Base-by-base conservation (phyloP, 1,139 yeast genomes). In the Schizosaccharomyces versatilis region DNA sequence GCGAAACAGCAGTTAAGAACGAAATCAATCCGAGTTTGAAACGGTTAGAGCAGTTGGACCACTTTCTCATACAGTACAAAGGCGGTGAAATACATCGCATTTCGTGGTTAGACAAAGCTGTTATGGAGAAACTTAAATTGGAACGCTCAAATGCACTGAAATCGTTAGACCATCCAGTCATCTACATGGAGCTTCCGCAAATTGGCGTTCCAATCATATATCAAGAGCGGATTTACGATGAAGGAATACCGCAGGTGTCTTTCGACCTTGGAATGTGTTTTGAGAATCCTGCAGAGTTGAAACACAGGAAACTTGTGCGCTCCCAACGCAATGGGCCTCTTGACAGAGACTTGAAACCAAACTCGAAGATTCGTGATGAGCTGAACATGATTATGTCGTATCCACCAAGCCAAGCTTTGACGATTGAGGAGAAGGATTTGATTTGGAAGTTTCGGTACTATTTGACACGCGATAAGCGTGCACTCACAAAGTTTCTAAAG, bases 401-500 rank as follows among this genome's bases (percentile, higher is more conserved):
- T 61, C 90, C 96, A 1, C 86, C 95, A 1, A 90, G 85, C 51
- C 81, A 84, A 54, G 85, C 80, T 61, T 71, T 90, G 53, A 75
- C 80, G 6, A 88, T 83, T 55, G 79, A 82, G 63, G 97, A 90
- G 61, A 86, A 84, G 69, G 86, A 86, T 60, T 68, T 86, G 62
- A 74, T 93, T 15, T 90, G 97, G 97, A 84, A 84, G 66, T 90
- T 83, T 66, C 71, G 98, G 55, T 90, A 84, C 68, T 88, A 81
- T 66, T 74, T 88, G 56, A 76, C 90, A 52, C 79, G 82, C 59
- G 83, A 81, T 62, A 78, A 76, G 61, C 79, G 78, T 56, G 61
- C 86, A 24, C 70, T 85, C 56, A 84, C 94, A 32, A 90, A 90
- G 66, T 80, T 90, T 60, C 73, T 90, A 58, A 85, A 86, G 64